Evolutionary conservation across 2,329 filamentous ascomycete species (phyloP).

Genomic region (Trichophyton mentagrophytes): DNA sequence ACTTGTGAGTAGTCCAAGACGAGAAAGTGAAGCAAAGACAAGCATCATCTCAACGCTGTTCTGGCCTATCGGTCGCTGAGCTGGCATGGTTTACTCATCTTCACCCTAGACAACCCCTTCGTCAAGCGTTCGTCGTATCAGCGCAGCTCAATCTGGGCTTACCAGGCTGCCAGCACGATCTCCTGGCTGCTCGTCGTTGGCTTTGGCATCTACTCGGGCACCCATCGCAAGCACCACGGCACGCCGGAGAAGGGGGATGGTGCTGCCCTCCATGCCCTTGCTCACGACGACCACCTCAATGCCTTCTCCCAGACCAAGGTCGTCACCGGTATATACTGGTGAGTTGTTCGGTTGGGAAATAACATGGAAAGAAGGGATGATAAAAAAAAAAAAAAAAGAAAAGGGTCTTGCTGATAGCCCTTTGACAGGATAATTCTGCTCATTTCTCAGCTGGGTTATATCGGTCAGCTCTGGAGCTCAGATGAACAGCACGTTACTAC

Average conservation of each 20-base stretch:
- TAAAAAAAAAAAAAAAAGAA: no score
- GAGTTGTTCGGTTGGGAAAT: constrained; percentile 15
- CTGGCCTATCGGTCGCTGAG: not conserved
- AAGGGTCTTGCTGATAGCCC: not conserved
- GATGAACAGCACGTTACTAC: constrained; percentile 50
- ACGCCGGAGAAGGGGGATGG: constrained; percentile 33
- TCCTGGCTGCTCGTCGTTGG: constrained; percentile 64
- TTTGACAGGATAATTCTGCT: constrained; percentile 54
- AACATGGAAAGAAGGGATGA: not conserved
- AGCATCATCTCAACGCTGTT: not conserved
- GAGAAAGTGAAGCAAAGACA: not conserved
- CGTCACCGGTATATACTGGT: constrained; percentile 64
- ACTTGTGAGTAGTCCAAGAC: not conserved
- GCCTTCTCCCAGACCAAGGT: constrained; percentile 62
- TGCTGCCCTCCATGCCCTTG: constrained; percentile 59
- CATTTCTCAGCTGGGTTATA: constrained; percentile 61
- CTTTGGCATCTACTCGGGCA: constrained; percentile 60
- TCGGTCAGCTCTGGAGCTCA: constrained; percentile 61
- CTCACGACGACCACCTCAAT: constrained; percentile 43
- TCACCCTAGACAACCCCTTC: constrained; percentile 60
- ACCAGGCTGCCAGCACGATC: constrained; percentile 62
- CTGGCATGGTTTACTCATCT: constrained; percentile 3
- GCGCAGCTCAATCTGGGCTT: constrained; percentile 49
- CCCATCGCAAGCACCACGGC: constrained; percentile 31
- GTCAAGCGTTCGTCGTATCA: constrained; percentile 55